phyloP scores from a whole-genome alignment of 768 basidiomycete species.

The Trametes gibbosa region DNA sequence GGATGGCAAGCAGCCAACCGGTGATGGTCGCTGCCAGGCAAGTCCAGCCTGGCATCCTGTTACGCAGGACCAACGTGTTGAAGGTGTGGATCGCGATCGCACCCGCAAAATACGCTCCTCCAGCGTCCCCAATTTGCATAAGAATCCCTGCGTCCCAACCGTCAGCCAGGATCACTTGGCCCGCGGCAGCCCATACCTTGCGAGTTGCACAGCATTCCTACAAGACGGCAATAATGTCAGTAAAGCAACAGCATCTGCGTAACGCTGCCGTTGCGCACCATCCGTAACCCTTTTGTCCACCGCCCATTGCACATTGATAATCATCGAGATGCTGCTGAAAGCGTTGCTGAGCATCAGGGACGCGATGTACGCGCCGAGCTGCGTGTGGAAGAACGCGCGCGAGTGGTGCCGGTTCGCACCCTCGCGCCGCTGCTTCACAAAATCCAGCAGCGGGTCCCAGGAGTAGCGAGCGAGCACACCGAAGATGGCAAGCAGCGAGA shows the following conservation, averaged over 20 bases:
- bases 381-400: slow-evolving; percentile 66
- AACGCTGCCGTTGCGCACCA: neutral
- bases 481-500: slow-evolving; percentile 52
- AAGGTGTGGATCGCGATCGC: slow-evolving; percentile 68
- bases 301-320: slow-evolving; percentile 52
- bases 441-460: slow-evolving; percentile 43
- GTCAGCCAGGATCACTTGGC: no score
- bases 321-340: slow-evolving; percentile 49
- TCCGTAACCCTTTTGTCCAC: neutral
- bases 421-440: slow-evolving; percentile 19
- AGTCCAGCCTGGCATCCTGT: slow-evolving; percentile 49
- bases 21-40: slow-evolving; percentile 40
- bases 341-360: slow-evolving; percentile 62
- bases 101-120: slow-evolving; percentile 61
- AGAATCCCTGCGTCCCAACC: slow-evolving; percentile 27
- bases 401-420: slow-evolving; percentile 4
- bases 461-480: slow-evolving; percentile 47
- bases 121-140: slow-evolving; percentile 61
- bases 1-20: slow-evolving; percentile 54
- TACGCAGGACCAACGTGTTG: slow-evolving; percentile 58
- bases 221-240: neutral
- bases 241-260: neutral
- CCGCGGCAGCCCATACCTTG: no score
- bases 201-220: slow-evolving; percentile 49
- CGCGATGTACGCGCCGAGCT: slow-evolving; percentile 65